Base-by-base conservation (phyloP, 257 asterid genomes). In the Nicotiana otophora region DNA sequence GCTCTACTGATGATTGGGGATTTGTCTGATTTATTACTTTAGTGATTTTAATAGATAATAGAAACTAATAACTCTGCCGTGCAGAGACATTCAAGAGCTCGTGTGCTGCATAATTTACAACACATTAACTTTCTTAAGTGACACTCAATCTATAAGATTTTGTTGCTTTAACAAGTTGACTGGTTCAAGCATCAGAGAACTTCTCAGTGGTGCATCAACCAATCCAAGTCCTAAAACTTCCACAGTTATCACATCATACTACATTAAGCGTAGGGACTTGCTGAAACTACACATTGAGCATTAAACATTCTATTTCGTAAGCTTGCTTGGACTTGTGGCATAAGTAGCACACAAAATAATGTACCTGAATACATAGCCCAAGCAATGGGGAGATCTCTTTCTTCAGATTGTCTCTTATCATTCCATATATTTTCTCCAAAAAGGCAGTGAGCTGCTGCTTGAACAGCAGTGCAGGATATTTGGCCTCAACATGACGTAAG, bases 401-500 rank as follows among this genome's bases (percentile, higher is more conserved):
- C 92, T 96, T 96, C 82, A 96, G 87, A 88, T 91, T 96, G 87
- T 96, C 99, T 83, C 99, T 91, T 83, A 96, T 93, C 92, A 92
- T 87, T 81, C 99, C 99, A 90, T 96, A 96, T 81, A 96, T 94
- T 92, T 96, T 96, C 90, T 96, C 98, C 87, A 96, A 93, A 90
- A 93, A 96, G 88, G 99, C 99, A 84, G 99, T 96, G 77, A 96
- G 98, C 91, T 96, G 99, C 91, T 94, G 99, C 91, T 96, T 94
- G 91, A 96, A 96, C 89, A 96, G 86, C 87, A 96, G 90, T 78
- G 99, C 99, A 82, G 98, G 99, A 86, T 96, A 96, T 82, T 96
- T 96, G 82, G 99, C 99, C 87, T 96, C 99, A 83, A 96, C 98
- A 85, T 96, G 99, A 67, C 99, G 95, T 82, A 96, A 85, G 91